Evolutionary conservation across 805 yeast genomes (phyloP).

Genomic region (Cyberlindnera maclurae): DNA sequence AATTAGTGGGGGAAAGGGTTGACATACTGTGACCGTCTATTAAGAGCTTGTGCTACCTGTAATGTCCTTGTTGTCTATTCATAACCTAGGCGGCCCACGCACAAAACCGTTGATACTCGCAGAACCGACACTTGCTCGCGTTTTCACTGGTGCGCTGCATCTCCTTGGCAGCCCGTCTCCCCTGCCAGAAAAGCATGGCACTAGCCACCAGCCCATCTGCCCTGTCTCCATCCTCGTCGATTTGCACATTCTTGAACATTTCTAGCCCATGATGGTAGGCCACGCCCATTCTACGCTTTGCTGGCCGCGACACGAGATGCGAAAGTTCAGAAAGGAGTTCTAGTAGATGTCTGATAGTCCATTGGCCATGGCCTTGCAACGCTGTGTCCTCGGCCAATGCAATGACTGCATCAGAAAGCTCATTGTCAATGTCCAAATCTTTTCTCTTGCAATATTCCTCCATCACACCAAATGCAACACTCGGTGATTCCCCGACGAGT

Average conservation of each 20-base stretch:
- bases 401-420: slow-evolving; percentile 36
- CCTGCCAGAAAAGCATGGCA: slow-evolving; percentile 51
- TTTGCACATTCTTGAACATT: slow-evolving; percentile 35
- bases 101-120: slow-evolving; percentile 45
- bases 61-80: too few species aligned
- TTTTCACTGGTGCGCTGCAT: slow-evolving; percentile 30
- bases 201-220: slow-evolving; percentile 26
- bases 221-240: slow-evolving; percentile 29
- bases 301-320: background rate
- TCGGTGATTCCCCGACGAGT: slow-evolving; percentile 24
- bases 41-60: background rate
- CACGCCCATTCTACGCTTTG: slow-evolving; percentile 28
- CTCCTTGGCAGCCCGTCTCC: slow-evolving; percentile 42
- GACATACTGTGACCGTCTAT: too few species aligned
- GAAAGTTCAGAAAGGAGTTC: slow-evolving; percentile 28
- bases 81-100: slow-evolving; percentile 24
- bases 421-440: slow-evolving; percentile 40
- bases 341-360: slow-evolving; percentile 26
- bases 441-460: slow-evolving; percentile 41
- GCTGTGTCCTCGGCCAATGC: slow-evolving; percentile 31
- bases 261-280: slow-evolving; percentile 44
- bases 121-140: slow-evolving; percentile 40
- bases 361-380: slow-evolving; percentile 6
- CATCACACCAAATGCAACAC: slow-evolving; percentile 34
- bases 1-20: too few species aligned